Base-by-base conservation (phyloP, 768 basidiomycete genomes). In the Podaxis sp. region DNA sequence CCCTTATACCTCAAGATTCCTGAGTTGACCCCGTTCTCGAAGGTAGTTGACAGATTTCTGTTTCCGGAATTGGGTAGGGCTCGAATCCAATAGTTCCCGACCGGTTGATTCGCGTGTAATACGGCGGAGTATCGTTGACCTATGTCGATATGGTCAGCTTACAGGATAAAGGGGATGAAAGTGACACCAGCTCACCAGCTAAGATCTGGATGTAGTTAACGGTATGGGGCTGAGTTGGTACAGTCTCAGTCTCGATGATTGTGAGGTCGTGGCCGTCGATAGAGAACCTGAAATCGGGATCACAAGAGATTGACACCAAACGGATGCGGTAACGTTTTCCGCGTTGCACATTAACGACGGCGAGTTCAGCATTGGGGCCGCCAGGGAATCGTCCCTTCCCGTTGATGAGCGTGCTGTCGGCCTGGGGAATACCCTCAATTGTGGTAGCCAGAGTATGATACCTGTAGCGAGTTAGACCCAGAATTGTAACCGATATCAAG, bases 81-180 rank as follows among this genome's bases (percentile, higher is more conserved):
- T 38, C 68, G 69, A 50, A 76, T 66, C 69, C 77, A 79, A 64
- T 80, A 80, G 63, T 80, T 80, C 27, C 55, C 68, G 3, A 77
- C 65, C 0, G 69, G 66, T 58, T 78, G 76, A 58, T 75, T 73
- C 2, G 79, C 76, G 7, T 72, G 63, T 17, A 80, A 64, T 58
- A 75, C 66, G 22, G 68, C 64, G 2, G 69, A 82, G 55, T 83
- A 83, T 5, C 82, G 75, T 65, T 83, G 82, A 2, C 73, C 78
- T 9, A 75, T 73, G 51, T 71, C 75, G 51, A 81, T 67, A 43
- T 17, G 15, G 41, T n/a, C n/a, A 43, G n/a, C 41, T 43, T 43
- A 13, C 13, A n/a, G n/a, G n/a, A n/a, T 13, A n/a, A n/a, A 43
- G 4, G n/a, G n/a, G 41, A 43, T 43, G 17, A 70, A 70, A 36